A percentile compares a stretch with the other conserved stretches of the same genome.
Conservation (phyloP, 2,329 filamentous ascomycete species). For the Acephala macrosclerotiorum region DNA sequence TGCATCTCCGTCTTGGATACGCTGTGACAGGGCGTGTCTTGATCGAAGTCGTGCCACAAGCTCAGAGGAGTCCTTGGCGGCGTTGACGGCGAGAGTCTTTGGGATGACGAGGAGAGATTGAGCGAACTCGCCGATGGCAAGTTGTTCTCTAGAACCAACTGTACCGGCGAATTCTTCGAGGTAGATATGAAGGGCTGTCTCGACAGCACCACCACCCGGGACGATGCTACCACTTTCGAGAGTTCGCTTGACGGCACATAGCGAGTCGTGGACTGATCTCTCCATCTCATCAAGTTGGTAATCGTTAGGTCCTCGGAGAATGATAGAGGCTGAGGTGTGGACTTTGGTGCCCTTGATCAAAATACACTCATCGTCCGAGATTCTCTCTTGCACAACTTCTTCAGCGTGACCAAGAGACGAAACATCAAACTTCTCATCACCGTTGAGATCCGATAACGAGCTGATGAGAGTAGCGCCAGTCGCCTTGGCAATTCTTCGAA, state of each 20-base stretch:
- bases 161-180: conserved; percentile 98
- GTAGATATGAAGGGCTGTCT: conserved; percentile 99
- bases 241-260: conserved; percentile 96
- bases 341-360: conserved; percentile 95
- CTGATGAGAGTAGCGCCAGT: conserved; percentile 93
- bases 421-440: conserved; percentile 94
- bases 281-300: conserved; percentile 99
- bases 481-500: conserved; percentile 93
- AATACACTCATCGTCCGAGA: conserved; percentile 98
- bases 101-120: conserved; percentile 93
- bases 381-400: conserved; percentile 97
- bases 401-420: conserved; percentile 91
- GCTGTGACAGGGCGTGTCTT: conserved; percentile 92
- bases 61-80: conserved; percentile 94
- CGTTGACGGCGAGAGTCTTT: conserved; percentile 96
- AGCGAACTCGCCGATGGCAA: conserved; percentile 97
- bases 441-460: conserved; percentile 94
- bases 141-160: conserved; percentile 94
- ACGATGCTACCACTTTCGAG: conserved; percentile 97
- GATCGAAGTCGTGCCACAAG: conserved; percentile 95
- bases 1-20: conserved; percentile 83
- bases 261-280: conserved; percentile 94
- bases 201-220: conserved; percentile 93
- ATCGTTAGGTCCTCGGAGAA: conserved; percentile 94
- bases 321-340: conserved; percentile 92